Evolutionary conservation across 2,329 filamentous ascomycete genomes (phyloP), one percentile per base, ranked within the genome.

Genomic region (Pyrenophora graminea): DNA sequence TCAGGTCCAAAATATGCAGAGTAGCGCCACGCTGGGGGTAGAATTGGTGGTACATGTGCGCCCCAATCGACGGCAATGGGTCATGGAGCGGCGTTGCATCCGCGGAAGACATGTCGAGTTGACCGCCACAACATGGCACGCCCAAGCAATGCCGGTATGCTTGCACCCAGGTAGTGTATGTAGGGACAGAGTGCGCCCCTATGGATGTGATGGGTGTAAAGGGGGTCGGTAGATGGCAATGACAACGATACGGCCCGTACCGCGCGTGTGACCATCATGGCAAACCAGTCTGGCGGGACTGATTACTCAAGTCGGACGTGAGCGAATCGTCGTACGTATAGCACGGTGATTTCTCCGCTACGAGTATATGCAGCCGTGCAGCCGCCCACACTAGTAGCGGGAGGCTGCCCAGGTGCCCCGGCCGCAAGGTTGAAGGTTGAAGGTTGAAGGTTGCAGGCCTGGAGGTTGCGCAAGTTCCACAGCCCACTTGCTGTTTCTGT

Each of bases 161-260:
- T 3, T n/a, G 10, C 13, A 44, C 3, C 6, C 5, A 21, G 19
- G 19, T 21, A 21, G 3, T 21, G 19, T 21, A 21, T 21, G 5
- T 19, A 38, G 18, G 17, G 36, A 38, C 36, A 12, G 18, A 10
- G 17, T 38, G 36, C 8, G 15, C 13, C 8, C 19, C 10, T 38
- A 6, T 38, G 17, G 10, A 17, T 3, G 17, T 15, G 7, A 21
- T 9, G 3, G 37, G 30, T 34, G 8, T 15, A 9, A 27, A 23
- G 30, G 21, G 27, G 27, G 19, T 15, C 27, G 44, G 36, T 36
- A 33, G 27, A 37, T 30, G 23, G 6, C 18, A 5, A n/a, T 17
- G 36, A 27, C 7, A 39, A 36, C 27, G 19, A 31, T 5, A 48
- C 48, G 48, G 44, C 25, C 48, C 48, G 48, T 48, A 42, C 48